Conservation (phyloP, 805 yeast species). For the Komagataella mondaviorum region DNA sequence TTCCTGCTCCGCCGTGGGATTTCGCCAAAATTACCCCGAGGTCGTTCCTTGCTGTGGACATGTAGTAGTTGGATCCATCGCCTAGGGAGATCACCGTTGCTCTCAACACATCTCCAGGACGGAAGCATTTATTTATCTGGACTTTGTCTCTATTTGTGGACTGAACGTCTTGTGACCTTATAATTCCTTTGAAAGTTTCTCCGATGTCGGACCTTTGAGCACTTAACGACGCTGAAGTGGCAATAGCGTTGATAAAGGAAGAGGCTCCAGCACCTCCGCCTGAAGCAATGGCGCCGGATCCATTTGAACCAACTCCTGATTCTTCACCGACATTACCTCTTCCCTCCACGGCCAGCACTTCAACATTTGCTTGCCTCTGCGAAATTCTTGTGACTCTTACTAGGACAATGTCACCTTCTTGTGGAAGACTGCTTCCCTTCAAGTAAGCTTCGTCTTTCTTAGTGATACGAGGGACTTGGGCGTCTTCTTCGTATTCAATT, state of each 20-base stretch:
- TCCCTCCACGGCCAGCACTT: conserved; percentile 58
- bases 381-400: conserved; percentile 60
- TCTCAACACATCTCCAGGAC: conserved; percentile 87
- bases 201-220: conserved; percentile 60
- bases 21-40: conserved; percentile 89
- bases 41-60: conserved; percentile 82
- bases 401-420: conserved; percentile 73
- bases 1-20: conserved; percentile 55
- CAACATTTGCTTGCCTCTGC: conserved; percentile 62
- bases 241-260: conserved; percentile 19
- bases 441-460: conserved; percentile 5
- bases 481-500: conserved; percentile 2
- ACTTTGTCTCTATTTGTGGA: conserved; percentile 86
- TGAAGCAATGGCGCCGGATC: conserved; percentile 17
- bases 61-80: conserved; percentile 84
- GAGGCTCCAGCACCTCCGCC: conserved; percentile 42
- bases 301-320: conserved; percentile 53
- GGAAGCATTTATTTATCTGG: conserved; percentile 62
- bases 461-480: conserved; percentile 1
- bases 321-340: conserved; percentile 44
- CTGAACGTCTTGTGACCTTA: conserved; percentile 79
- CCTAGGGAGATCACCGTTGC: conserved; percentile 81
- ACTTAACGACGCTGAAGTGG: conserved; percentile 24
- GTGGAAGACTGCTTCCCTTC: conserved; percentile 45
- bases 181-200: conserved; percentile 78